phyloP scores from a whole-genome alignment of 2,329 filamentous ascomycete genomes.

The Aplosporella prunicola region DNA sequence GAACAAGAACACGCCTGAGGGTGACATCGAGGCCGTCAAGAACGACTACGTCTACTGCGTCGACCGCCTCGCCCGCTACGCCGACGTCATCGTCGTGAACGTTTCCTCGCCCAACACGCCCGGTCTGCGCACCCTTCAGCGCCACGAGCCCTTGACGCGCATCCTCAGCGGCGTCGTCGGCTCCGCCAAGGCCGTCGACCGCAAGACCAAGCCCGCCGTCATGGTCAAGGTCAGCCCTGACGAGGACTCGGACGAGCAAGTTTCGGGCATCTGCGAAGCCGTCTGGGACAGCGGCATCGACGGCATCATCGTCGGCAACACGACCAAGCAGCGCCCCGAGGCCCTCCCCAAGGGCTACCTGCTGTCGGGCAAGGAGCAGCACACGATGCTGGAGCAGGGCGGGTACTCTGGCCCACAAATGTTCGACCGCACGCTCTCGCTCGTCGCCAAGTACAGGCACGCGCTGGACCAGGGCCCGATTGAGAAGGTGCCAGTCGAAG shows the following conservation, averaged over 20 bases:
- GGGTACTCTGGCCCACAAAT: constrained; percentile 87
- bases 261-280: constrained; percentile 80
- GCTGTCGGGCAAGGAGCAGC: constrained; percentile 57
- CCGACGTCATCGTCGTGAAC: constrained; percentile 95
- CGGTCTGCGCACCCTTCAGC: constrained; percentile 78
- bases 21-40: constrained; percentile 71
- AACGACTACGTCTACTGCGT: constrained; percentile 85
- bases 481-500: background rate
- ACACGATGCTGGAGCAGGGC: constrained; percentile 64
- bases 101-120: constrained; percentile 96
- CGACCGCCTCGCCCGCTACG: constrained; percentile 69
- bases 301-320: constrained; percentile 95
- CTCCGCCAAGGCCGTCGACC: constrained; percentile 59
- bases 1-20: constrained; percentile 85
- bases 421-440: constrained; percentile 66
- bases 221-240: constrained; percentile 99
- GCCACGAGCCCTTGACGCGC: constrained; percentile 68
- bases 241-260: constrained; percentile 75
- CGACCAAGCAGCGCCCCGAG: constrained; percentile 71
- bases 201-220: constrained; percentile 66
- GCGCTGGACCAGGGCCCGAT: constrained; percentile 36
- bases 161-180: constrained; percentile 75
- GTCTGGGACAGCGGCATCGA: constrained; percentile 79
- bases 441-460: constrained; percentile 69
- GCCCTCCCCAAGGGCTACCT: constrained; percentile 57